Evolutionary conservation across 2,329 filamentous ascomycete genomes (phyloP).

Genomic region (Aotearoamyces nothofagi): DNA sequence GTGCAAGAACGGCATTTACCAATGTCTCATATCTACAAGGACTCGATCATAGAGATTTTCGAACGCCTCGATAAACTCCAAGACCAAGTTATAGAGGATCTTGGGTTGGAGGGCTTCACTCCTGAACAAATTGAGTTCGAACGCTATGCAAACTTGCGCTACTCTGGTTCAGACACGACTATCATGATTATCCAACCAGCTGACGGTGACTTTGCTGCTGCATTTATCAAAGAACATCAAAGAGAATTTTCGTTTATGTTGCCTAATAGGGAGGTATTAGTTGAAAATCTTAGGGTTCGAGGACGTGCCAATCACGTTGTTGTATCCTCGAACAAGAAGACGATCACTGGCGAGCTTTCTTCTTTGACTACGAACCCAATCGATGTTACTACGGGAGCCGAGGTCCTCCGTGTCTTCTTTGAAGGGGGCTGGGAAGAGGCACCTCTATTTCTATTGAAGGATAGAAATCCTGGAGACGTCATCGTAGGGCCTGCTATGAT

Average conservation of each 20-base stretch:
- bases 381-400: too few relatives aligned
- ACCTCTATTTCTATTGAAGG: slow-evolving; percentile 33
- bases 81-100: slow-evolving; percentile 46
- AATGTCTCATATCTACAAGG: slow-evolving; percentile 40
- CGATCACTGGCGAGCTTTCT: slow-evolving; percentile 66
- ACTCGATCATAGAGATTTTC: slow-evolving; percentile 36
- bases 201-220: slow-evolving; percentile 54
- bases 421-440: slow-evolving; percentile 4
- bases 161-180: slow-evolving; percentile 74
- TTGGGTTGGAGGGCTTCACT: slow-evolving; percentile 66
- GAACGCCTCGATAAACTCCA: slow-evolving; percentile 64
- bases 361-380: slow-evolving; percentile 31
- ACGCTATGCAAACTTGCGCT: slow-evolving; percentile 83
- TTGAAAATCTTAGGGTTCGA: slow-evolving; percentile 74
- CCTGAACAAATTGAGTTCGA: slow-evolving; percentile 66
- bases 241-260: slow-evolving; percentile 85
- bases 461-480: slow-evolving; percentile 54
- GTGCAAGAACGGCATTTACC: slow-evolving; percentile 79
- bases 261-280: slow-evolving; percentile 66
- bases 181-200: slow-evolving; percentile 70
- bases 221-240: slow-evolving; percentile 70
- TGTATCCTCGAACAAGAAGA: slow-evolving; percentile 67
- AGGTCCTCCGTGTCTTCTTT: not conserved
- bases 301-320: slow-evolving; percentile 82
- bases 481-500: slow-evolving; percentile 71